Conservation (phyloP, 2,329 filamentous ascomycete species). For the Alternaria postmessia region DNA sequence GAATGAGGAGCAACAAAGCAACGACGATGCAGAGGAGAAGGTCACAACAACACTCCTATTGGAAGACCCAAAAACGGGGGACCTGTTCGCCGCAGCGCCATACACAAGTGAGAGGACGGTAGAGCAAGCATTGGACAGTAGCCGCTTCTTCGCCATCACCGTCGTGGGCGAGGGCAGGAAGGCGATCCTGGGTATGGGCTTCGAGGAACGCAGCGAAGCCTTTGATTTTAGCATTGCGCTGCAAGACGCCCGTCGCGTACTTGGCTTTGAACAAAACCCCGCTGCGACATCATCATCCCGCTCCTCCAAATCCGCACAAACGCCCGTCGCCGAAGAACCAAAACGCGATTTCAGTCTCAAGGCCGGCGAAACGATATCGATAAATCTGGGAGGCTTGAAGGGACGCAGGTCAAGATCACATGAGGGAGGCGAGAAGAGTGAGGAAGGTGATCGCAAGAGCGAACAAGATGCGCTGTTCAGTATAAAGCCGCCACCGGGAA, state of each 20-base stretch:
- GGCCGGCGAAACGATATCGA: conserved; percentile 87
- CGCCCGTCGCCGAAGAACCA: conserved; percentile 54
- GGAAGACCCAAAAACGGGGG: conserved; percentile 75
- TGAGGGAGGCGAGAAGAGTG: conserved; percentile 53
- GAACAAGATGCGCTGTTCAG: conserved; percentile 69
- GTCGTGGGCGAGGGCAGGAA: conserved; percentile 81
- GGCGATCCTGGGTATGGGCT: conserved; percentile 83
- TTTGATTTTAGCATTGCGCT: conserved; percentile 85
- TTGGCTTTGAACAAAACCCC: conserved; percentile 65
- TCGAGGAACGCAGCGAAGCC: conserved; percentile 84
- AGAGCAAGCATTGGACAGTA: conserved; percentile 80
- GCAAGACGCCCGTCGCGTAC: conserved; percentile 76
- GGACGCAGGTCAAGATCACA: conserved; percentile 53
- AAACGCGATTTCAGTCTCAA: conserved; percentile 85
- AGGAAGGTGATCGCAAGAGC: conserved; percentile 42
- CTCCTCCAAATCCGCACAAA: neutral
- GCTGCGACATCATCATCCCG: conserved; percentile 14
- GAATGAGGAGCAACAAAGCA: conserved; percentile 37
- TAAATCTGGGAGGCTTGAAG: conserved; percentile 71
- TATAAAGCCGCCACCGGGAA: conserved; percentile 72
- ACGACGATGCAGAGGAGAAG: conserved; percentile 57
- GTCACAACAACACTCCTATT: conserved; percentile 80
- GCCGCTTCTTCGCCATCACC: conserved; percentile 83
- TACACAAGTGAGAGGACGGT: conserved; percentile 73
- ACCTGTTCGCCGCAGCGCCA: conserved; percentile 84